A percentile compares a stretch with the other conserved stretches of the same genome.
Conservation (phyloP, 495 filamentous ascomycete genomes). For the Talaromyces borbonicus region DNA sequence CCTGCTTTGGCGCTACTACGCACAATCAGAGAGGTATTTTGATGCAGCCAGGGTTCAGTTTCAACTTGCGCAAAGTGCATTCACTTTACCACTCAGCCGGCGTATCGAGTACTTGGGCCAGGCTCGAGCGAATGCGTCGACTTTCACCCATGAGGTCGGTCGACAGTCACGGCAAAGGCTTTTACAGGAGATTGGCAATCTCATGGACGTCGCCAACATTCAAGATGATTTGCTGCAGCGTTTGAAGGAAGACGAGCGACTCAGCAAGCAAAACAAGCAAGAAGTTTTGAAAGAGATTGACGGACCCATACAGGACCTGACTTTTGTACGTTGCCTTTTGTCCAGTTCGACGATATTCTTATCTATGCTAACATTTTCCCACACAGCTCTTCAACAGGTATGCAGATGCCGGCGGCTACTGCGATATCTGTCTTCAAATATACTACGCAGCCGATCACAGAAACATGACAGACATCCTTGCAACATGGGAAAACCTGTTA, state of each 20-base stretch:
- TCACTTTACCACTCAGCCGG: slow-evolving; percentile 60
- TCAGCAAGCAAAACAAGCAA: slow-evolving; percentile 46
- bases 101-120: slow-evolving; percentile 82
- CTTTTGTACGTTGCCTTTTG: slow-evolving; percentile 49
- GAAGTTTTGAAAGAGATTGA: slow-evolving; percentile 58
- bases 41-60: slow-evolving; percentile 80
- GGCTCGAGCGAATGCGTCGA: slow-evolving; percentile 79
- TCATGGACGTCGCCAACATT: slow-evolving; percentile 88
- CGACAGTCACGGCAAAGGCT: slow-evolving; percentile 69
- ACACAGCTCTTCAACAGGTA: slow-evolving; percentile 79
- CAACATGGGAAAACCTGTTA: slow-evolving; percentile 79
- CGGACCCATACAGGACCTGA: slow-evolving; percentile 61
- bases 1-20: slow-evolving; percentile 86
- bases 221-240: slow-evolving; percentile 85
- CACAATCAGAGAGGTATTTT: slow-evolving; percentile 66
- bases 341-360: background rate
- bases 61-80: slow-evolving; percentile 70
- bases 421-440: slow-evolving; percentile 85
- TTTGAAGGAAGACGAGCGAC: slow-evolving; percentile 60
- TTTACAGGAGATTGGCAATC: slow-evolving; percentile 68
- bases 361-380: background rate
- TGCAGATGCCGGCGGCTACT: slow-evolving; percentile 79
- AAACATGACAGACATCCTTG: slow-evolving; percentile 65
- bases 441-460: slow-evolving; percentile 83
- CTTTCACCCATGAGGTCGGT: slow-evolving; percentile 57